Evolutionary conservation across 83 land plant genomes (phyloP).

Genomic region (Larix sibirica): DNA sequence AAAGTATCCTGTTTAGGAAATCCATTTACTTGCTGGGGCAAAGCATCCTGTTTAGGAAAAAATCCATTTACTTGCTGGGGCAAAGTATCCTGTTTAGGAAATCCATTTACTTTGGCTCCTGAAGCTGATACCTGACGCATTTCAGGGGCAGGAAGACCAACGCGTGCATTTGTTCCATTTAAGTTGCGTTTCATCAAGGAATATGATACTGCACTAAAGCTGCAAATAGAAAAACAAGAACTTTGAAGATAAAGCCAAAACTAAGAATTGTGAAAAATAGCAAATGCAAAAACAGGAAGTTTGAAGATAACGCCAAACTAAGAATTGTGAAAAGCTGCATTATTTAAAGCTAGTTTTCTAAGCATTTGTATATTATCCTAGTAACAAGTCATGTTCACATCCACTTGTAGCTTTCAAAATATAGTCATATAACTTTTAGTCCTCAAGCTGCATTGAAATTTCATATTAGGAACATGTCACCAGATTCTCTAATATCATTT

Average conservation of each 20-base stretch:
- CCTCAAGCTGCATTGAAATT: background rate
- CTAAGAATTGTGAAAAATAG: background rate
- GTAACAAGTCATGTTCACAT: background rate
- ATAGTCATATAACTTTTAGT: background rate
- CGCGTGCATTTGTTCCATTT: constrained; percentile 25
- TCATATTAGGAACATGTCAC: background rate
- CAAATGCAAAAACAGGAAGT: background rate
- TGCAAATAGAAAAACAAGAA: constrained; percentile 23
- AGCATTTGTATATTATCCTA: background rate
- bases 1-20: too few species aligned
- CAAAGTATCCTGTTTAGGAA: too few species aligned
- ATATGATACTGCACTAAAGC: constrained; percentile 82
- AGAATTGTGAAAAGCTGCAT: background rate
- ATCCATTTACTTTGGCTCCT: constrained; percentile 14
- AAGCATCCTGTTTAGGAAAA: too few species aligned
- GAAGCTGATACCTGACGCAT: constrained; percentile 6
- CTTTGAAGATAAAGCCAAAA: background rate
- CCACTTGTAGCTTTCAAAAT: background rate
- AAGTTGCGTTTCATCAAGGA: constrained; percentile 48
- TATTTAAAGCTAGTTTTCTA: background rate
- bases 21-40: too few species aligned
- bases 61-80: too few species aligned
- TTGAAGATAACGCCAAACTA: too few species aligned
- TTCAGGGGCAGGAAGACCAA: constrained; percentile 19
- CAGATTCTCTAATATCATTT: background rate